These are phyloP conservation scores for Rubroboletus pulcherrimus DNA, from an alignment of 768 basidiomycete species.

Conservation along the genomic window DNA sequence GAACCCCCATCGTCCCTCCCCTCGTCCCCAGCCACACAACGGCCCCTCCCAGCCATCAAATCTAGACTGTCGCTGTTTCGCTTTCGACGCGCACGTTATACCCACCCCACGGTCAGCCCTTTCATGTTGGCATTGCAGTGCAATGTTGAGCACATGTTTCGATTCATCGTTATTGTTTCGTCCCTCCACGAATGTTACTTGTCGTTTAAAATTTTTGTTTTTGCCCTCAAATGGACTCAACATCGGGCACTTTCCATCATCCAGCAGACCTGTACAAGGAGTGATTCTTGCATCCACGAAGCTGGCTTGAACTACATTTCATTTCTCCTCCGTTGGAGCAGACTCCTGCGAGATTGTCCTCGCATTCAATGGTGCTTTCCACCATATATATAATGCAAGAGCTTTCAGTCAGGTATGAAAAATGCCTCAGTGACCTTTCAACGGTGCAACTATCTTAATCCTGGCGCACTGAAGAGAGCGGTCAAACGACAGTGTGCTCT, in stretches of 20 bases:
- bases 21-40: neutral
- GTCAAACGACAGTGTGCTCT: neutral
- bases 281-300: neutral
- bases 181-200: neutral
- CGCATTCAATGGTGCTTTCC: conserved; percentile 9
- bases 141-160: neutral
- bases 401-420: neutral
- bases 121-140: neutral
- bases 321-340: neutral
- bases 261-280: neutral
- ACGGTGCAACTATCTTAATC: neutral
- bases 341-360: neutral
- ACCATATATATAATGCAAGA: neutral
- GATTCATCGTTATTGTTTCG: neutral
- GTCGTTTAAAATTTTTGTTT: neutral
- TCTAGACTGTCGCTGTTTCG: neutral
- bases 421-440: neutral
- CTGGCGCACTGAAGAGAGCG: neutral
- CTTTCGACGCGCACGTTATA: neutral
- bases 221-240: neutral
- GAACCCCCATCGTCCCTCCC: conserved; percentile 29
- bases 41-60: neutral
- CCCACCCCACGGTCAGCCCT: neutral
- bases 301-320: neutral
- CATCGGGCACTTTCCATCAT: neutral